A percentile compares a stretch with the other conserved stretches of the same genome.
phyloP scores from a whole-genome alignment of 495 filamentous ascomycete species.

The Penicillium angulare region DNA sequence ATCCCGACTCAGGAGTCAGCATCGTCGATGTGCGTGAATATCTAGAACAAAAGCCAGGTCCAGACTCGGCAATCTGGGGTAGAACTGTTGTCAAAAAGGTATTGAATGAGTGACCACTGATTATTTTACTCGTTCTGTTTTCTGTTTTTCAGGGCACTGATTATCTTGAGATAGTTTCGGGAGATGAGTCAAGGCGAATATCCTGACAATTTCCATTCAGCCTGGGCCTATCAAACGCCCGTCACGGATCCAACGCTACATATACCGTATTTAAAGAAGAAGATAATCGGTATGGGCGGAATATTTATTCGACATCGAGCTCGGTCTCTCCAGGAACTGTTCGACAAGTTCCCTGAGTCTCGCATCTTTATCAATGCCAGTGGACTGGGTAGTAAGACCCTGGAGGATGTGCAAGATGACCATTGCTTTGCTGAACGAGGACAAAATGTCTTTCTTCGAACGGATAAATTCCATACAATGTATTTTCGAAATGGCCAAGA shows the following conservation, averaged over 20 bases:
- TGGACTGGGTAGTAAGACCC: slow-evolving; percentile 35
- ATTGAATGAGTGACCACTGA: not conserved
- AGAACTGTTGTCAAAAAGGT: slow-evolving; percentile 40
- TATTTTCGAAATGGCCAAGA: slow-evolving; percentile 46
- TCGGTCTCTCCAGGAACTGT: slow-evolving; percentile 37
- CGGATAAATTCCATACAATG: slow-evolving; percentile 30
- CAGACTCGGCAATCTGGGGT: slow-evolving; percentile 41
- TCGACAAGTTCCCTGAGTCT: slow-evolving; percentile 38
- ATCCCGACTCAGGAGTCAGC: slow-evolving; percentile 37
- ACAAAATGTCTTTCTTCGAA: slow-evolving; percentile 42
- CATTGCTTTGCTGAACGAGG: slow-evolving; percentile 42
- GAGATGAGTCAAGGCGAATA: slow-evolving; percentile 34
- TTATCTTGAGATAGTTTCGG: slow-evolving; percentile 28
- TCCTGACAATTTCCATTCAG: slow-evolving; percentile 35
- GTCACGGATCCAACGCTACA: slow-evolving; percentile 44
- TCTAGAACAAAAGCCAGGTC: slow-evolving; percentile 34
- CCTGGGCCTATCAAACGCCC: slow-evolving; percentile 40
- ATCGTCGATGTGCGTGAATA: slow-evolving; percentile 39
- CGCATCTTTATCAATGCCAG: slow-evolving; percentile 46
- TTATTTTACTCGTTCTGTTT: not conserved
- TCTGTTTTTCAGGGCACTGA: not conserved
- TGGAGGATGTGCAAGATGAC: slow-evolving; percentile 39
- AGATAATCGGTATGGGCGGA: slow-evolving; percentile 34
- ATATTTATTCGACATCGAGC: slow-evolving; percentile 40
- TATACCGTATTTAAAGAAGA: slow-evolving; percentile 37